Evolutionary conservation across 129 eudicot genomes (phyloP).

Genomic region (Saposhnikovia divaricata): DNA sequence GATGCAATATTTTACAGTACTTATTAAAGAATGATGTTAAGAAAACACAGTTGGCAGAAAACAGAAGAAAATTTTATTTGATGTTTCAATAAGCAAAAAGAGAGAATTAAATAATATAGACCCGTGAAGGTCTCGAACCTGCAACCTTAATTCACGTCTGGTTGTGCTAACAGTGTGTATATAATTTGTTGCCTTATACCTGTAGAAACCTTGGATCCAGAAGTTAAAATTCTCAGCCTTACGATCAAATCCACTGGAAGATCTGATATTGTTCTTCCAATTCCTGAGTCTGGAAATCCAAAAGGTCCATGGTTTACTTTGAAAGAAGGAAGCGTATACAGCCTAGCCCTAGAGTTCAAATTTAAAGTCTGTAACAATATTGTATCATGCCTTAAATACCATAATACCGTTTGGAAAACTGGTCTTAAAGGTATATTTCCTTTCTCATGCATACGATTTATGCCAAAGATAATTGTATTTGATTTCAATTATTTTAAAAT

Average conservation of each 20-base stretch:
- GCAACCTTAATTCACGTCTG: background rate
- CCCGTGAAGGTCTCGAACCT: background rate
- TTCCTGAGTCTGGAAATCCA: constrained; percentile 62
- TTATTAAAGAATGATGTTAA: too few relatives aligned
- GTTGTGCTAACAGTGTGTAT: background rate
- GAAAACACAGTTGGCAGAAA: background rate
- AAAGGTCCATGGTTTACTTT: constrained; percentile 81
- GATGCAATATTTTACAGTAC: too few relatives aligned
- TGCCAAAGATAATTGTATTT: background rate
- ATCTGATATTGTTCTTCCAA: constrained; percentile 50
- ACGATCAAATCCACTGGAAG: constrained; percentile 71
- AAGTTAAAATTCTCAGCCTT: constrained; percentile 74
- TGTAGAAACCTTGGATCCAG: constrained; percentile 81
- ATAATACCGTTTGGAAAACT: constrained; percentile 84
- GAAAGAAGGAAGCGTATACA: constrained; percentile 73
- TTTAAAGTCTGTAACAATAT: constrained; percentile 67
- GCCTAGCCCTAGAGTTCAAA: constrained; percentile 48
- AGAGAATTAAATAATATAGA: too few relatives aligned
- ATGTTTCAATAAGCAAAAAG: background rate
- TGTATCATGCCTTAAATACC: constrained; percentile 77
- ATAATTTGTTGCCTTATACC: background rate
- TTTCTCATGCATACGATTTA: background rate
- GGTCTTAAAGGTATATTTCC: constrained; percentile 58
- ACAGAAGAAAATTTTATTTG: background rate
- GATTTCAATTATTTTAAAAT: background rate